These are phyloP conservation scores for Podaxis sp. DNA, from an alignment of 768 basidiomycete species.

Conservation along the genomic window DNA sequence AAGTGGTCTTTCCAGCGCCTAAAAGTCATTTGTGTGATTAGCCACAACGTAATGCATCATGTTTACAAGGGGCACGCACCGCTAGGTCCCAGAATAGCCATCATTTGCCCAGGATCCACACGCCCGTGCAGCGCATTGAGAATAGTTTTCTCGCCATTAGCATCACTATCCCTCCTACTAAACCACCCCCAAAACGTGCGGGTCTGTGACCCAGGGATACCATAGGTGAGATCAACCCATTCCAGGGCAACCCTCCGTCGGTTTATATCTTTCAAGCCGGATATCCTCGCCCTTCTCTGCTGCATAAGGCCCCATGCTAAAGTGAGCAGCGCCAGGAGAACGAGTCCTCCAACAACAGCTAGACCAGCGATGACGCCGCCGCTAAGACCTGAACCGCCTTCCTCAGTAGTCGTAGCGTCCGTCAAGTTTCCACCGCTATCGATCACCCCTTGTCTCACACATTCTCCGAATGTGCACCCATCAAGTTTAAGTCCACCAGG, in stretches of 20 bases:
- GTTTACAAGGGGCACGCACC: slow-evolving; percentile 42
- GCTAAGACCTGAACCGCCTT: slow-evolving; percentile 49
- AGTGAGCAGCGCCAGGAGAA: slow-evolving; percentile 56
- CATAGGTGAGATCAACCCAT: slow-evolving; percentile 72
- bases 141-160: slow-evolving; percentile 57
- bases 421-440: slow-evolving; percentile 48
- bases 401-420: slow-evolving; percentile 23
- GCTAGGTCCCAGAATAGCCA: slow-evolving; percentile 91
- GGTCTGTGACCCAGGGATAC: slow-evolving; percentile 38
- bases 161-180: slow-evolving; percentile 17
- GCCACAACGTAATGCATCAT: slow-evolving; percentile 1
- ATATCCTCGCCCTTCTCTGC: slow-evolving; percentile 62
- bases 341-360: slow-evolving; percentile 74
- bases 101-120: slow-evolving; percentile 79
- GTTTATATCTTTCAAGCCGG: slow-evolving; percentile 34
- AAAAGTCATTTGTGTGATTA: background rate
- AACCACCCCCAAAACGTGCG: slow-evolving; percentile 15
- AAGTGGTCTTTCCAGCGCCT: slow-evolving; percentile 88
- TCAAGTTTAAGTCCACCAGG: slow-evolving; percentile 65
- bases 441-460: slow-evolving; percentile 78
- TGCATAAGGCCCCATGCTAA: slow-evolving; percentile 59
- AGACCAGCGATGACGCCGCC: slow-evolving; percentile 90
- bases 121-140: slow-evolving; percentile 69
- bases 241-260: slow-evolving; percentile 60
- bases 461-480: slow-evolving; percentile 86